Evolutionary conservation across 148 eudicot species (phyloP).

Genomic region (Nepenthes gracilis): DNA sequence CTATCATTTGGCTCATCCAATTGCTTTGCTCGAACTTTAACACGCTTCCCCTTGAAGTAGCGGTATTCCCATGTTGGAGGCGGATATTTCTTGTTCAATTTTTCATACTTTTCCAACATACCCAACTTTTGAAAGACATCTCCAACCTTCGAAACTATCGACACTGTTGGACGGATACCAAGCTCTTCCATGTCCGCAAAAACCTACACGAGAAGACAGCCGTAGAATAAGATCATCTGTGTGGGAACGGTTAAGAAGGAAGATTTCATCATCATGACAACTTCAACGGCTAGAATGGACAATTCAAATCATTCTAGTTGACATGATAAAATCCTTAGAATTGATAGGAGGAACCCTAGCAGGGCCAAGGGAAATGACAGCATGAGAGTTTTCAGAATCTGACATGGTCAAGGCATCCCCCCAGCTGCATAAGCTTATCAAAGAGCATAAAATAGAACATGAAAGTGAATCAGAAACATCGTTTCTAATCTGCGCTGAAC

Average conservation of each 20-base stretch:
- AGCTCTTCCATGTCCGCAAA: conserved; percentile 99
- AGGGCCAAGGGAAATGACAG: no score
- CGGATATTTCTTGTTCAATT: conserved; percentile 67
- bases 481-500: no score
- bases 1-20: conserved; percentile 13
- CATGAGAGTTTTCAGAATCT: no score
- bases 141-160: conserved; percentile 66
- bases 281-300: no score
- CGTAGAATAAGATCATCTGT: neutral
- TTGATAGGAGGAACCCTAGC: no score
- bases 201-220: conserved; percentile 18
- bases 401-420: no score
- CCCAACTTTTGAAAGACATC: conserved; percentile 64
- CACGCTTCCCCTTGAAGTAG: conserved; percentile 74
- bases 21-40: conserved; percentile 42
- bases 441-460: no score
- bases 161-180: conserved; percentile 52
- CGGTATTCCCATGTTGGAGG: conserved; percentile 79
- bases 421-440: no score
- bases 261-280: no score
- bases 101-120: conserved; percentile 72
- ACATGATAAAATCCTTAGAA: no score
- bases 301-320: no score
- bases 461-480: no score
- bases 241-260: neutral